Conservation (phyloP, 2,329 filamentous ascomycete genomes). For the Neopestalotiopsis clavispora region DNA sequence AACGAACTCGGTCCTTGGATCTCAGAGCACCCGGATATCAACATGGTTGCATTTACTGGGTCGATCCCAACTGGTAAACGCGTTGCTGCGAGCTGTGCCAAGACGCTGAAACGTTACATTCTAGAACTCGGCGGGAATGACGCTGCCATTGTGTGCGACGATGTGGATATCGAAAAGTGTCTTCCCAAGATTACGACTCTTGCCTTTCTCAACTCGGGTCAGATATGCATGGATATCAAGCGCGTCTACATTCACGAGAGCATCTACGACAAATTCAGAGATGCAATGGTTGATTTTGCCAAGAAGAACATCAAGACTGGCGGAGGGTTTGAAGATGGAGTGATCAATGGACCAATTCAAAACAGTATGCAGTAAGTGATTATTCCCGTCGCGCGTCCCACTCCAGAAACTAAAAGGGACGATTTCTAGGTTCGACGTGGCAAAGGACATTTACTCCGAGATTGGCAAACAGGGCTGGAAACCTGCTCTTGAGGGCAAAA, state of each 20-base stretch:
- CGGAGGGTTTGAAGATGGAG: constrained; percentile 30
- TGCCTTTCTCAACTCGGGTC: constrained; percentile 15
- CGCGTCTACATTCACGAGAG: constrained; percentile 61
- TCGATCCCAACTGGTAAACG: constrained; percentile 65
- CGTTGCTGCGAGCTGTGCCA: constrained; percentile 60
- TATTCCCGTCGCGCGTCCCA: constrained; percentile 43
- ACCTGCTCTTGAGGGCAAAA: constrained; percentile 47
- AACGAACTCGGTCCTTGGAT: constrained; percentile 64
- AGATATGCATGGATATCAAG: constrained; percentile 35
- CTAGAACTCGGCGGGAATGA: constrained; percentile 69
- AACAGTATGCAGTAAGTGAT: constrained; percentile 67
- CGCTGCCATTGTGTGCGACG: constrained; percentile 61
- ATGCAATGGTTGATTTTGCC: constrained; percentile 42
- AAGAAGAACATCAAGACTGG: constrained; percentile 43
- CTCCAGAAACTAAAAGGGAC: not conserved
- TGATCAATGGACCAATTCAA: constrained; percentile 61
- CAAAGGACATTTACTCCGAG: constrained; percentile 55
- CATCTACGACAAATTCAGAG: constrained; percentile 55
- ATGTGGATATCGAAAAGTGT: constrained; percentile 54
- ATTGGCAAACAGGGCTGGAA: constrained; percentile 53
- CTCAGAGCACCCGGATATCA: constrained; percentile 62
- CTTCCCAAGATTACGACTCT: constrained; percentile 16
- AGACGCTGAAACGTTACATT: constrained; percentile 64
- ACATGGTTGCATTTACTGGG: constrained; percentile 69
- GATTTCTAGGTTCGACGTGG: constrained; percentile 41